Evolutionary conservation across 441 rosid genomes (phyloP), one percentile per base, ranked within the genome.

Genomic region (Syzygium syzygioides): DNA sequence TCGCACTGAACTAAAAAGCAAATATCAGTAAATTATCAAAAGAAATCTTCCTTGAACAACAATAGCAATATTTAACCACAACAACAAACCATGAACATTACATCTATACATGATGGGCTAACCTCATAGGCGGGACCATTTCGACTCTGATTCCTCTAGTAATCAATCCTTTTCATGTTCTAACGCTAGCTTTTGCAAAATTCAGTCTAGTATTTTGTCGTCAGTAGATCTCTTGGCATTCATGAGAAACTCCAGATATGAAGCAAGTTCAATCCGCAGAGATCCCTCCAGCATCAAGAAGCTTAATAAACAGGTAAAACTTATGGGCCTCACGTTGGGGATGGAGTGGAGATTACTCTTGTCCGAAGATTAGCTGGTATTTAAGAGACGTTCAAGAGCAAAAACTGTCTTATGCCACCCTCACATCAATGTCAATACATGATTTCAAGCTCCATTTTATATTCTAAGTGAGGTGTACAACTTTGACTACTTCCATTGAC

Each of bases 1-100:
- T 93, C 89, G 57, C 95, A 94, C 96, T 93, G 83, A 83, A 88
- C 55, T 50, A 41, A 32, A 68, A 87, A 76, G 60, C 85, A 88
- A 84, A 85, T 26, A 60, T 25, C 12, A 86, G 87, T 79, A 64
- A 87, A 88, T 86, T 18, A 89, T 45, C 68, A 4, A 28, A 13
- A 76, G 83, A 76, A 20, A 76, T 52, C 83, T 71, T 76, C 83
- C 5, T 76, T 1, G 2, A 76, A 76, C 1, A 1, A 41, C 28
- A 76, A 76, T 41, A 23, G 83, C 83, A 76, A 37, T 17, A 76
- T 23, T 37, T 14, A 41, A 37, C 52, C 52, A 37, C 17, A 15
- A 71, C n/a, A 41, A 76, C 17, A 37, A 37, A 76, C 25, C 83
- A 19, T 34, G 14, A 34, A 68, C 19, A 37, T 68, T 34, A 34